These are phyloP conservation scores for Cephalotrichum gorgonifer DNA, from an alignment of 2,329 filamentous ascomycete genomes.

Conservation along the genomic window DNA sequence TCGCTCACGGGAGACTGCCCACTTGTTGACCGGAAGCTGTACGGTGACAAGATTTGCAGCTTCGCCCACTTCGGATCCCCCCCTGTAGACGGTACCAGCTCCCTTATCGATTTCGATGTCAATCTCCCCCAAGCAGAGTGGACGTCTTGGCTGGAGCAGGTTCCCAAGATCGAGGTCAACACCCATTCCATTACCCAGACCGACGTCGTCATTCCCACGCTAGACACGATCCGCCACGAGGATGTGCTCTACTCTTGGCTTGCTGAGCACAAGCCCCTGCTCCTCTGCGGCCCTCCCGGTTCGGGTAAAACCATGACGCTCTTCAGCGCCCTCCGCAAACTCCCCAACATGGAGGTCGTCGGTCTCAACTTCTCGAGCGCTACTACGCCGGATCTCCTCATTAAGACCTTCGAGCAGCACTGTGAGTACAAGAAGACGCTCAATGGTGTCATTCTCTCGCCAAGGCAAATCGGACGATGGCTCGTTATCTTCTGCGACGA, in stretches of 20 bases:
- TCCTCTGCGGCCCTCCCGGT: conserved; percentile 93
- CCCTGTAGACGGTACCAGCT: conserved; percentile 63
- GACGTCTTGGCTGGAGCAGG: conserved; percentile 88
- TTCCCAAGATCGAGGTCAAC: conserved; percentile 91
- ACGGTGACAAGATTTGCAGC: conserved; percentile 74
- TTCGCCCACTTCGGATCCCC: conserved; percentile 82
- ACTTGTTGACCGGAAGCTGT: conserved; percentile 73
- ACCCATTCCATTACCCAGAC: conserved; percentile 97
- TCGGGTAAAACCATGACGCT: conserved; percentile 99
- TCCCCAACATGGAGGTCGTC: conserved; percentile 98
- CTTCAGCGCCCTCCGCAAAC: conserved; percentile 91
- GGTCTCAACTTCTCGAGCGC: conserved; percentile 99
- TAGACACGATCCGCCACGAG: conserved; percentile 95
- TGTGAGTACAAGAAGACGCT: conserved; percentile 99
- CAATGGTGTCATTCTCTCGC: conserved; percentile 90
- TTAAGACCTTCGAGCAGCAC: conserved; percentile 99
- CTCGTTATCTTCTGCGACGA: conserved; percentile 98
- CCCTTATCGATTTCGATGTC: conserved; percentile 93
- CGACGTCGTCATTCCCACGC: conserved; percentile 93
- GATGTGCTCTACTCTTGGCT: conserved; percentile 99
- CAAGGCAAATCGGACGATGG: conserved; percentile 94
- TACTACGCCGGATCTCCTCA: conserved; percentile 91
- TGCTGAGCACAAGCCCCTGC: conserved; percentile 91
- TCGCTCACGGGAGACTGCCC: conserved; percentile 93
- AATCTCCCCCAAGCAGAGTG: conserved; percentile 79